These are phyloP conservation scores for Antitrichia curtipendula DNA, from an alignment of 225 moss, liverwort and hornwort genomes.

Conservation along the genomic window DNA sequence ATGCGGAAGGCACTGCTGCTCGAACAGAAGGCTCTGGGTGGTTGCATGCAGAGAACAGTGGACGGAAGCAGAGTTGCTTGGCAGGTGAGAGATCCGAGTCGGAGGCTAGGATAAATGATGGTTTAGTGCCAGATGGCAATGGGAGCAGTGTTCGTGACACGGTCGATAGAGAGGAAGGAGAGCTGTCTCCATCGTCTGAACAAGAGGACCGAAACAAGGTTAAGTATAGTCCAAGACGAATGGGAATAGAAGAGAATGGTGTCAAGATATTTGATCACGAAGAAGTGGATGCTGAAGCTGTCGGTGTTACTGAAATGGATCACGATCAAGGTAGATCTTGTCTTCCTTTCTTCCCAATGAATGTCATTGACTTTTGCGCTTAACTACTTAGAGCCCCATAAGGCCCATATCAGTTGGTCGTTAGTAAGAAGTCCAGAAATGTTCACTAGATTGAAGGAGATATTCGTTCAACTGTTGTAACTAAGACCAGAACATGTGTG, in stretches of 20 bases:
- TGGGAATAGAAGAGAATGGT: conserved; percentile 6
- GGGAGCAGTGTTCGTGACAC: not conserved
- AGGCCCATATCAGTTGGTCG: not conserved
- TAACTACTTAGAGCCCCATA: too few relatives aligned
- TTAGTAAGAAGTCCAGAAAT: not conserved
- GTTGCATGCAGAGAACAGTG: not conserved
- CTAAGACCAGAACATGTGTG: not conserved
- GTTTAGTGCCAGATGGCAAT: not conserved
- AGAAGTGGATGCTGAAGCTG: conserved; percentile 33
- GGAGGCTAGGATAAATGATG: not conserved
- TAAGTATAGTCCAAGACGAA: not conserved
- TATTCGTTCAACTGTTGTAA: not conserved
- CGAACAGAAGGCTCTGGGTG: not conserved
- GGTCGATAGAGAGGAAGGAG: conserved; percentile 38
- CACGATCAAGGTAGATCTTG: conserved; percentile 18
- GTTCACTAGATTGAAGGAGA: not conserved
- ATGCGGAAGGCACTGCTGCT: not conserved
- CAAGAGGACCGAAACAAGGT: conserved; percentile 17
- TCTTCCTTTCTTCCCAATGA: not conserved
- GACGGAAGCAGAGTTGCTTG: conserved; percentile 13
- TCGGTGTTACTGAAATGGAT: conserved; percentile 26
- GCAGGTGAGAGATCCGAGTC: not conserved
- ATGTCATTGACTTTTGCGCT: not conserved
- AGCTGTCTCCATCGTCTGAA: conserved; percentile 32
- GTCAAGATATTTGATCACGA: conserved; percentile 1